A percentile compares a stretch with the other conserved stretches of the same genome.
Evolutionary conservation across 2,329 filamentous ascomycete species (phyloP).

Genomic region (Neurospora crassa): DNA sequence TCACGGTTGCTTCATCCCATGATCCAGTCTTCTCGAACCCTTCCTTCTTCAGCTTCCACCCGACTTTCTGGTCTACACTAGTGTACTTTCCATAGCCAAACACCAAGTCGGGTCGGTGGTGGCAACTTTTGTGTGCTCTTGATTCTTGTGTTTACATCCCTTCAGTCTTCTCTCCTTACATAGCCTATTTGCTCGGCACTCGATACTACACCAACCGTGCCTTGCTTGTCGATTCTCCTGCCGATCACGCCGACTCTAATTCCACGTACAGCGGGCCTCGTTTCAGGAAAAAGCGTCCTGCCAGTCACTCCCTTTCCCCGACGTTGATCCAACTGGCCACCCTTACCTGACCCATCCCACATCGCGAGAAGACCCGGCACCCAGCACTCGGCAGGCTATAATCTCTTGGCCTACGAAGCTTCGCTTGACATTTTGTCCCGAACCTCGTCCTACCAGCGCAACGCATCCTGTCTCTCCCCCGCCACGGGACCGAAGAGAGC

Average conservation of each 20-base stretch:
- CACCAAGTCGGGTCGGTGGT: neutral
- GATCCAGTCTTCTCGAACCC: neutral
- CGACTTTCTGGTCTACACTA: neutral
- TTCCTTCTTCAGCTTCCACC: neutral
- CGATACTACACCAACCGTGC: neutral
- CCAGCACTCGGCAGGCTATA: neutral
- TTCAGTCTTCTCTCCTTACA: neutral
- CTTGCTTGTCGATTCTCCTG: neutral
- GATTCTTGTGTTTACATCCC: neutral
- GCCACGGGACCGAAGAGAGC: neutral
- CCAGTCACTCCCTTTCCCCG: neutral
- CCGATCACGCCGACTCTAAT: neutral
- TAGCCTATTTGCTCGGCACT: neutral
- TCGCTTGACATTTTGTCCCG: neutral
- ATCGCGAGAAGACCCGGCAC: neutral
- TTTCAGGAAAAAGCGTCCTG: neutral
- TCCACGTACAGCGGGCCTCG: neutral
- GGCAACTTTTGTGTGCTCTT: neutral
- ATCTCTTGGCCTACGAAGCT: neutral
- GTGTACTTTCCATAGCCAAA: no score
- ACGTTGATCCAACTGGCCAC: neutral
- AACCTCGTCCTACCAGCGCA: neutral
- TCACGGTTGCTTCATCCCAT: neutral
- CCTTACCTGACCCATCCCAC: neutral
- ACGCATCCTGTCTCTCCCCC: neutral